Evolutionary conservation across 2,329 filamentous ascomycete species (phyloP).

Genomic region (Ilyonectria destructans): DNA sequence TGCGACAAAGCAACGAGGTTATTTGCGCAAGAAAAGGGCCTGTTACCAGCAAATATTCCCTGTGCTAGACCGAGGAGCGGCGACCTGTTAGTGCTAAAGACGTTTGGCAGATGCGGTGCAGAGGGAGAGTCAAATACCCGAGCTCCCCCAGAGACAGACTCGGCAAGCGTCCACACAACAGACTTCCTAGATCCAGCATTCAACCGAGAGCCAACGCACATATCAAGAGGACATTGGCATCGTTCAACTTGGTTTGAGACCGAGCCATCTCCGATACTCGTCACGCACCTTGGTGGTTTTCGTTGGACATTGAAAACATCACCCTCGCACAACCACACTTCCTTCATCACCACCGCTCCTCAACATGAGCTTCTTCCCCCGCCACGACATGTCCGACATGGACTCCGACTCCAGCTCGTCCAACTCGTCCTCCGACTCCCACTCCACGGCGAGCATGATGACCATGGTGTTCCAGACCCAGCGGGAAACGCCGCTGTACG

Average conservation of each 20-base stretch:
- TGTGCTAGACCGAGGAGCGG: not conserved
- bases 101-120: not conserved
- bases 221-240: not conserved
- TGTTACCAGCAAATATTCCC: not conserved
- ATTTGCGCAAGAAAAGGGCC: constrained; percentile 13
- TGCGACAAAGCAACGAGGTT: constrained; percentile 18
- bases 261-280: not conserved
- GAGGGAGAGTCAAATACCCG: not conserved
- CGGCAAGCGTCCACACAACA: not conserved
- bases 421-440: constrained; percentile 32
- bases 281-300: not conserved
- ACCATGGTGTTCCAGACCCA: constrained; percentile 74
- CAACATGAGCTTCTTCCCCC: constrained; percentile 43
- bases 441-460: constrained; percentile 54
- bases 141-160: not conserved
- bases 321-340: not conserved
- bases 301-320: not conserved
- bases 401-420: constrained; percentile 38
- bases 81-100: not conserved
- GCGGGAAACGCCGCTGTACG: constrained; percentile 68
- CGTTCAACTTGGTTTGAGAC: not conserved
- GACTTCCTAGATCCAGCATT: not conserved
- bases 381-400: constrained; percentile 48
- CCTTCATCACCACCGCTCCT: not conserved
- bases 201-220: not conserved